Evolutionary conservation across 73 alveolate genomes (phyloP).

Genomic region (Effrenium voratum): DNA sequence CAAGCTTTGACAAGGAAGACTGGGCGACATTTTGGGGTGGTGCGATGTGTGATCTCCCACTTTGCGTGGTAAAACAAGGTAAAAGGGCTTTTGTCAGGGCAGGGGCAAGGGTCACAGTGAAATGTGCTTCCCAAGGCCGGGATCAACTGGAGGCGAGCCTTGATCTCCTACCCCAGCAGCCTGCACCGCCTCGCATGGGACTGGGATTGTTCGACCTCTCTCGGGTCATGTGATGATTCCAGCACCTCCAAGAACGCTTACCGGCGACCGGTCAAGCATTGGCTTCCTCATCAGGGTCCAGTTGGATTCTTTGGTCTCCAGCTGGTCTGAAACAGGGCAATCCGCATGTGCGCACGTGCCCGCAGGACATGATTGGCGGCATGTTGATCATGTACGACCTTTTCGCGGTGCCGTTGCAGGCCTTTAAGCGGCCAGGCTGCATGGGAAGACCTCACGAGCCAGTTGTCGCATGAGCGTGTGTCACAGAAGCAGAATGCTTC

Average conservation of each 20-base stretch:
- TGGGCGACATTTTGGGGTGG: too few species aligned
- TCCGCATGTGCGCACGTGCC: neutral
- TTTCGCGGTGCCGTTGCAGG: conserved; percentile 83
- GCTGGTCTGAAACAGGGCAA: neutral
- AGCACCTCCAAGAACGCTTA: too few species aligned
- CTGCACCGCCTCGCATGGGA: conserved; percentile 69
- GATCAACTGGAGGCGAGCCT: neutral
- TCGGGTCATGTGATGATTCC: too few species aligned
- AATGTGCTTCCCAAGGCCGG: neutral
- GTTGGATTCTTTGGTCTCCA: neutral
- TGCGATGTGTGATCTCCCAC: too few species aligned
- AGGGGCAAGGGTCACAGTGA: too few species aligned
- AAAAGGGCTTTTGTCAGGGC: too few species aligned
- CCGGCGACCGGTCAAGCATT: too few species aligned
- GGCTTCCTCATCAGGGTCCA: neutral
- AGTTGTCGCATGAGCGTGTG: neutral
- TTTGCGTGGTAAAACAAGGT: too few species aligned
- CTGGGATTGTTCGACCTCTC: too few species aligned
- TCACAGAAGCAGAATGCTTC: neutral
- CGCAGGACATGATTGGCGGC: conserved; percentile 83
- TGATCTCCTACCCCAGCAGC: conserved; percentile 85
- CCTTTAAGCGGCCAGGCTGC: conserved; percentile 52
- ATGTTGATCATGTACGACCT: conserved; percentile 61
- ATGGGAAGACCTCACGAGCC: too few species aligned
- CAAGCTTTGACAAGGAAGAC: too few species aligned